Evolutionary conservation across 208 protist species (phyloP), one percentile per base, ranked within the genome.

Genomic region (Porcisia deanei): DNA sequence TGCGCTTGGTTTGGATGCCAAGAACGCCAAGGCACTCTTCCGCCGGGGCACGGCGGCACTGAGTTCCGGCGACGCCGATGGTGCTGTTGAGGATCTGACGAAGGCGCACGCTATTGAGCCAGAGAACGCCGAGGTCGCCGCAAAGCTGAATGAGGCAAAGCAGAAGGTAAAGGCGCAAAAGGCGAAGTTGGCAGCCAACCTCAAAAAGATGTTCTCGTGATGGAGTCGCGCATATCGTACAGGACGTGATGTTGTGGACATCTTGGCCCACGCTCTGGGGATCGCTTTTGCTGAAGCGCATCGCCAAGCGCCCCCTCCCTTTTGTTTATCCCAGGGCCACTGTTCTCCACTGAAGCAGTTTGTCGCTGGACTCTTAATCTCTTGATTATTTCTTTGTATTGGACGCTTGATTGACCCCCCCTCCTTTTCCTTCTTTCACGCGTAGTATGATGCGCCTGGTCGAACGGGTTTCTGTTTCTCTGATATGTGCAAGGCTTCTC

Each of bases 171-270:
- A 91, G 84, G 82, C 85, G 61, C 85, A 88, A 58, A 95, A 90
- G 66, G 90, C 86, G 54, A 98, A 98, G 81, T 37, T 95, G 20
- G 91, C 92, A 3, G 85, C 90, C 4, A 77, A 79, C 7, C 78
- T 96, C 14, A 95, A 95, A 82, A 98, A 97, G 81, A 97, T 96
- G 92, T 96, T 98, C 71, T 85, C 87, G 10, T 96, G 76, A 76
- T 14, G 47, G 65, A 12, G n/a, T 67, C 25, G 41, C 4, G 39
- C 34, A 45, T 52, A 16, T 37, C 5, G 1, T 54, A 3, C 34
- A 34, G n/a, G 6, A 60, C 57, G 53, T 67, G 71, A 53, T 3
- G 39, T 39, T 1, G 22, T 52, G 0, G 18, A 47, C 18, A 52
- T 18, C 18, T 45, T 37, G 41, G 63, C 59, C 47, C 75, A 74